Base-by-base conservation (phyloP, 495 filamentous ascomycete species). In the Acidomyces sp. region DNA sequence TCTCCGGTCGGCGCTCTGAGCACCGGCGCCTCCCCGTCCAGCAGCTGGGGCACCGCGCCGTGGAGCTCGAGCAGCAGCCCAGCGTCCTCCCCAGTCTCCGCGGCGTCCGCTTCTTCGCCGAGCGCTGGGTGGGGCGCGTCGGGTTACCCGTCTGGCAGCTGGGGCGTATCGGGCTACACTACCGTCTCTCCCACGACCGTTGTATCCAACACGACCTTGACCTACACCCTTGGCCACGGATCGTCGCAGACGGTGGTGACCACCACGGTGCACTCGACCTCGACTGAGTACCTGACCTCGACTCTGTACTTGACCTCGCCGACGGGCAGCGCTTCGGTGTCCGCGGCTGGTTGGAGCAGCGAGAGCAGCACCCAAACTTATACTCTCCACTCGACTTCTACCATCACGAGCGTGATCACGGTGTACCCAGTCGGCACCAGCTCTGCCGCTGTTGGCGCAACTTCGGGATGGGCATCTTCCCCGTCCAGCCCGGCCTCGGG, bases 331-430 rank as follows among this genome's bases (percentile, higher is more conserved):
- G 17, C 29, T 19, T 22, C 16, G 10, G 32, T 17, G 21, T 16
- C 39, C 13, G 18, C 35, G n/a, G 21, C 19, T 32, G 34, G 2
- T 21, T 19, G 34, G 19, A 15, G 10, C 28, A 15, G 20, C 3
- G 25, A 15, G 4, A 5, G 3, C 39, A 32, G 7, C 28, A 39
- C 34, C 5, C 12, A 26, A 24, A 41, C 37, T 15, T 23, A 23
- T 9, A 44, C 40, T 13, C 32, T 36, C 17, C 27, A 45, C 22
- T 46, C 42, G 9, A 50, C 47, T 13, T 41, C 41, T 10, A 50
- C 47, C 13, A 15, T 41, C 1, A 50, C 47, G 36, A 50, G 41
- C 37, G 22, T 16, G 36, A 26, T 50, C 36, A 50, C 47, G 16
- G 41, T 50, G 41, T 41, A 17, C 36, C 35, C 42, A n/a, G 47